Conservation (phyloP, 768 basidiomycete genomes). For the Tricholoma sp. region DNA sequence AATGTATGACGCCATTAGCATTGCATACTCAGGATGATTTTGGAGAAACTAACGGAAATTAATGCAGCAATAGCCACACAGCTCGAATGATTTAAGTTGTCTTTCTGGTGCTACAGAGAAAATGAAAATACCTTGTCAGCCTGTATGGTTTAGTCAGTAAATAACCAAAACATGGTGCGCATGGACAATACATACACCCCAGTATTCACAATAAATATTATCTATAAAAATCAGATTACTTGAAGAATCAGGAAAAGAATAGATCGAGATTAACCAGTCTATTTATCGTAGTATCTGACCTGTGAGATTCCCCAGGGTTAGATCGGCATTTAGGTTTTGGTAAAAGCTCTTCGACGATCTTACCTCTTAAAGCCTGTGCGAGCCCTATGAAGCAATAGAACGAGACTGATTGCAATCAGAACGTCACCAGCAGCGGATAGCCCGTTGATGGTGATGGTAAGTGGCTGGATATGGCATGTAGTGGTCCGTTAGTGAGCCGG, state of each 20-base stretch:
- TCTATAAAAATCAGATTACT: constrained; percentile 4
- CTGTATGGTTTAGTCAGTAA: not conserved
- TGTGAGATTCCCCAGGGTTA: too few relatives aligned
- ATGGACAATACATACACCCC: constrained; percentile 8
- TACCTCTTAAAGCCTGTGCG: too few relatives aligned
- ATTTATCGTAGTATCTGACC: not conserved
- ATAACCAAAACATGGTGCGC: not conserved
- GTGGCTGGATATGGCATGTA: not conserved
- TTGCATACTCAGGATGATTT: not conserved
- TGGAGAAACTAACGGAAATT: constrained; percentile 5
- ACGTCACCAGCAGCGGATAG: too few relatives aligned
- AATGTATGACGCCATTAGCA: not conserved
- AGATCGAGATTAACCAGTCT: not conserved
- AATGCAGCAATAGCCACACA: constrained; percentile 4
- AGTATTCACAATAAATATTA: constrained; percentile 19
- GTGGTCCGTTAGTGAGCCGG: too few relatives aligned
- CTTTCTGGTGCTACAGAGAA: not conserved
- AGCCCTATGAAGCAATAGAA: too few relatives aligned
- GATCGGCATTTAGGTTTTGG: too few relatives aligned
- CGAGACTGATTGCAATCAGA: too few relatives aligned
- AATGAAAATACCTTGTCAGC: not conserved
- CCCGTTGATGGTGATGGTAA: too few relatives aligned
- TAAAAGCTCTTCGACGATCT: not conserved
- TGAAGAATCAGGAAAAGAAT: not conserved
- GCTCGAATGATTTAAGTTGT: not conserved